phyloP scores from a whole-genome alignment of 1,284 basidiomycete species.

The Entoloma clypeatum region DNA sequence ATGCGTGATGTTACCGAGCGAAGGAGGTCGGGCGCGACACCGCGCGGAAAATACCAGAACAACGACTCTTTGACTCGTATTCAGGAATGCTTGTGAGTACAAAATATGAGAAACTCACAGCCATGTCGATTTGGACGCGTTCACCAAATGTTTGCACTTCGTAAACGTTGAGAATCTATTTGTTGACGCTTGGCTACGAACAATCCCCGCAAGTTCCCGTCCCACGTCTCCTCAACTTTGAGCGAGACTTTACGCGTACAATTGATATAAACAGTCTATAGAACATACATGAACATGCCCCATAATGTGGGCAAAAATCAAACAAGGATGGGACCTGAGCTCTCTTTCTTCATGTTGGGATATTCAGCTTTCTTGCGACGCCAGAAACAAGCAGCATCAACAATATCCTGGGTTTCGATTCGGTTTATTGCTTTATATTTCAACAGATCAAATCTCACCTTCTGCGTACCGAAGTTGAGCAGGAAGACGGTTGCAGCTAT shows the following conservation, averaged over 20 bases:
- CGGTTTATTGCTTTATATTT: background rate
- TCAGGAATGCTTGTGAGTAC: too few relatives aligned
- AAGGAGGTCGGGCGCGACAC: slow-evolving; percentile 40
- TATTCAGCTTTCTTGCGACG: slow-evolving; percentile 2
- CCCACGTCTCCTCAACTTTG: background rate
- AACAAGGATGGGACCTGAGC: too few relatives aligned
- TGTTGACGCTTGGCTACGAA: slow-evolving; percentile 25
- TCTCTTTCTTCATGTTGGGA: too few relatives aligned
- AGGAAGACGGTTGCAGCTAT: slow-evolving; percentile 40
- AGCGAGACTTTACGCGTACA: background rate
- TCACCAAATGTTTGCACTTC: too few relatives aligned
- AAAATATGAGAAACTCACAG: too few relatives aligned
- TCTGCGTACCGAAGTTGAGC: slow-evolving; percentile 44
- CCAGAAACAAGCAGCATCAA: slow-evolving; percentile 39
- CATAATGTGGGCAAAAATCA: too few relatives aligned
- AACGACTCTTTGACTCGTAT: slow-evolving; percentile 55
- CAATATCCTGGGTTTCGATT: slow-evolving; percentile 31
- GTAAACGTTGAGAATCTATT: slow-evolving; percentile 34
- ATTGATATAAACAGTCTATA: background rate
- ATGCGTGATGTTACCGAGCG: slow-evolving; percentile 32
- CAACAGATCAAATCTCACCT: slow-evolving; percentile 20
- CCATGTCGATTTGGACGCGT: too few relatives aligned
- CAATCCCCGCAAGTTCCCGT: slow-evolving; percentile 9
- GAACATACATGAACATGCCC: slow-evolving; percentile 6
- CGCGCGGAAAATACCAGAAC: slow-evolving; percentile 42